phyloP scores from a whole-genome alignment of 2,329 filamentous ascomycete species.

The Fusarium luffae region DNA sequence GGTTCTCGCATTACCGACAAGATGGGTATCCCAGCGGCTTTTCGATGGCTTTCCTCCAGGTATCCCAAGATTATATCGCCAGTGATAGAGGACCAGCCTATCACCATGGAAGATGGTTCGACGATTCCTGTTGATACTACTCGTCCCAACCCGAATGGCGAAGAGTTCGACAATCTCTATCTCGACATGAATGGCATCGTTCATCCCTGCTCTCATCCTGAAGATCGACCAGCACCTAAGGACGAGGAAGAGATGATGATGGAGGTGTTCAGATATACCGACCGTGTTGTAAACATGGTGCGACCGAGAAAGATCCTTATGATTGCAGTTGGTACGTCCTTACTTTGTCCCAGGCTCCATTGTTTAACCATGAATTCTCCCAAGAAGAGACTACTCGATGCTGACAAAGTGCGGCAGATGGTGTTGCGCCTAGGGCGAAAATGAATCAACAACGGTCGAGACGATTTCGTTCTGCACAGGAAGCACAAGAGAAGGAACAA shows the following conservation, averaged over 20 bases:
- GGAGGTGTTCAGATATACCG: constrained; percentile 98
- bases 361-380: background rate
- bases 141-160: constrained; percentile 91
- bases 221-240: constrained; percentile 88
- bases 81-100: constrained; percentile 86
- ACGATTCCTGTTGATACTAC: constrained; percentile 87
- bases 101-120: constrained; percentile 82
- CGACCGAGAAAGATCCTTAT: constrained; percentile 94
- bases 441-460: constrained; percentile 99
- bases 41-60: constrained; percentile 95
- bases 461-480: constrained; percentile 92
- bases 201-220: constrained; percentile 97
- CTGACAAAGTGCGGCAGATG: constrained; percentile 68
- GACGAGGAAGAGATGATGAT: constrained; percentile 99
- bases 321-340: constrained; percentile 87
- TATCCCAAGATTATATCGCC: constrained; percentile 97
- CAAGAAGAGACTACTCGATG: background rate
- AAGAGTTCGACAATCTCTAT: constrained; percentile 98
- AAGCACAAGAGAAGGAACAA: constrained; percentile 92
- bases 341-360: background rate
- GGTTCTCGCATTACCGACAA: constrained; percentile 39
- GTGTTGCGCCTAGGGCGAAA: constrained; percentile 96
- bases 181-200: constrained; percentile 99
- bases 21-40: constrained; percentile 96
- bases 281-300: constrained; percentile 98